A percentile compares a stretch with the other conserved stretches of the same genome.
Conservation (phyloP, 2,329 filamentous ascomycete species). For the Stachybotrys echinatus region DNA sequence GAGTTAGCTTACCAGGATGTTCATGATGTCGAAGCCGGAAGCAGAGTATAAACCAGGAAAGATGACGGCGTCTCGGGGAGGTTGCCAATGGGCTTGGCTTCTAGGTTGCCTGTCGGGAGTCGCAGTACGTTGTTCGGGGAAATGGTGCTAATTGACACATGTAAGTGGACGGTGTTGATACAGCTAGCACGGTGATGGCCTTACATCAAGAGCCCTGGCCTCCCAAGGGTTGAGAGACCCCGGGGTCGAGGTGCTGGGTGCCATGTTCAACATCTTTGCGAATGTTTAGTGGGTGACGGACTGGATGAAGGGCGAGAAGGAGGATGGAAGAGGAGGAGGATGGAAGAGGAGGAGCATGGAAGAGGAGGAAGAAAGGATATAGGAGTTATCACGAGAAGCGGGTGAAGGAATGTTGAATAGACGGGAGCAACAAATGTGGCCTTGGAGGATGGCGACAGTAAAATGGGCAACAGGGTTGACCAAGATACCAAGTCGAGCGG, state of each 20-base stretch:
- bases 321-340: neutral
- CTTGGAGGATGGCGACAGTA: too few species aligned
- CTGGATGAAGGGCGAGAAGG: neutral
- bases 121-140: slow-evolving; percentile 2
- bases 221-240: slow-evolving; percentile 15
- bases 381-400: neutral
- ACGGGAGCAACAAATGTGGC: neutral
- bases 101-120: neutral
- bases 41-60: slow-evolving; percentile 51
- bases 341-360: too few species aligned
- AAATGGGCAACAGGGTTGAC: too few species aligned
- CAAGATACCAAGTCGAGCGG: neutral
- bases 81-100: slow-evolving; percentile 15
- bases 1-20: slow-evolving; percentile 40
- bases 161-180: neutral
- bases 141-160: neutral
- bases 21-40: slow-evolving; percentile 51
- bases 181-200: neutral
- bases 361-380: neutral
- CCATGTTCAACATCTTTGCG: slow-evolving; percentile 5
- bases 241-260: slow-evolving; percentile 12
- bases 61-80: slow-evolving; percentile 40
- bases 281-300: too few species aligned
- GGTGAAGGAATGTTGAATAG: neutral
- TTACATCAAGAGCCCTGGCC: slow-evolving; percentile 15